Conservation (phyloP, 352 stramenopile genomes). For the Phytophthora multivora region DNA sequence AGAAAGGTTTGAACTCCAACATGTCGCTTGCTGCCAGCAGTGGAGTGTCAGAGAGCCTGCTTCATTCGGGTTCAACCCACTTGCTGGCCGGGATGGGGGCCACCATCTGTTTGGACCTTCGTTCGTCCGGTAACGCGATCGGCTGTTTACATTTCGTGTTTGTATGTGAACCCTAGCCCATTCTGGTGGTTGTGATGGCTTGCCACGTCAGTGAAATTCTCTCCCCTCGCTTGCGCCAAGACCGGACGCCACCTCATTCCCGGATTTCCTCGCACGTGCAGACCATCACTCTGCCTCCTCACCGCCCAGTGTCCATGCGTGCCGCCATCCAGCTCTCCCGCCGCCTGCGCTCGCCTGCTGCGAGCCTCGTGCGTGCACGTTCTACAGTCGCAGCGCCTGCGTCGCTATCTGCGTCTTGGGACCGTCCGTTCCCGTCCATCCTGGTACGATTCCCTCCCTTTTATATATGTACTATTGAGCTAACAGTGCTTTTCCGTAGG, state of each 20-base stretch:
- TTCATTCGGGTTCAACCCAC: background rate
- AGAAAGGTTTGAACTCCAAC: background rate
- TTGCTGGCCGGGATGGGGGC: slow-evolving; percentile 1
- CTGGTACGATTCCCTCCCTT: slow-evolving; percentile 47
- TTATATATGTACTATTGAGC: background rate
- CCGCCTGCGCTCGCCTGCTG: slow-evolving; percentile 20
- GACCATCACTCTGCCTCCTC: slow-evolving; percentile 7
- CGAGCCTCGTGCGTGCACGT: slow-evolving; percentile 2
- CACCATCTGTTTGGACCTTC: slow-evolving; percentile 5
- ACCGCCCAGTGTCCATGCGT: slow-evolving; percentile 28
- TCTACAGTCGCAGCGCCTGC: slow-evolving; percentile 38
- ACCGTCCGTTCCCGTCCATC: slow-evolving; percentile 79
- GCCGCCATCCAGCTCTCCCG: slow-evolving; percentile 35
- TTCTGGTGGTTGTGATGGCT: slow-evolving; percentile 34
- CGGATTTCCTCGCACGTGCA: slow-evolving; percentile 11
- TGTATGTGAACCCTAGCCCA: background rate
- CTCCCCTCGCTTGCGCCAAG: slow-evolving; percentile 2
- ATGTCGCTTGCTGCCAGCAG: too few species aligned
- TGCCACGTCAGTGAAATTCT: slow-evolving; percentile 3
- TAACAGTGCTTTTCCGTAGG: slow-evolving; percentile 40
- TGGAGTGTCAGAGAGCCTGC: background rate
- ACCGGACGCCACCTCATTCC: slow-evolving; percentile 7
- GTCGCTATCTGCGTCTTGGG: slow-evolving; percentile 72
- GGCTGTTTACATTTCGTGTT: slow-evolving; percentile 35
- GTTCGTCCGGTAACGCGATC: slow-evolving; percentile 52